phyloP scores from a whole-genome alignment of 805 yeast species.

The Suhomyces emberorum region DNA sequence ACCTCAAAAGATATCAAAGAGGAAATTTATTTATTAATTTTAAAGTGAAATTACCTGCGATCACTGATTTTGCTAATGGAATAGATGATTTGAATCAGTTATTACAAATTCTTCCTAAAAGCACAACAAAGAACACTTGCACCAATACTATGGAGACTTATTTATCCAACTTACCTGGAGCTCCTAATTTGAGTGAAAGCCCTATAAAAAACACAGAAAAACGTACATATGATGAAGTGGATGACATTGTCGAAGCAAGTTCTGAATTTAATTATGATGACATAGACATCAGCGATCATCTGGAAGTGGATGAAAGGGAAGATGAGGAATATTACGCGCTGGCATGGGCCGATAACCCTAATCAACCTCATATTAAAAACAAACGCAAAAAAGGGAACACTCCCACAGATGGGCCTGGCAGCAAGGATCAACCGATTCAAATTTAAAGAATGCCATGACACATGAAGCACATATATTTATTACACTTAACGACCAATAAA shows the following conservation, averaged over 20 bases:
- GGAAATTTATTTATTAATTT: slow-evolving; percentile 41
- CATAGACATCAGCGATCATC: slow-evolving; percentile 16
- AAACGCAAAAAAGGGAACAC: slow-evolving; percentile 8
- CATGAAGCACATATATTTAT: too few relatives aligned
- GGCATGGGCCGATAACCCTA: slow-evolving; percentile 13
- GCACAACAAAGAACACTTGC: slow-evolving; percentile 20
- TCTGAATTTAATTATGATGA: slow-evolving; percentile 17
- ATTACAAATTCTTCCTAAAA: slow-evolving; percentile 19
- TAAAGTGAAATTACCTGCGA: slow-evolving; percentile 32
- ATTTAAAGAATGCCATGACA: too few relatives aligned
- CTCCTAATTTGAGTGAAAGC: neutral
- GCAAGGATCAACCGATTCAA: neutral
- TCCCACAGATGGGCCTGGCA: neutral
- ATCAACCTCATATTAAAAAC: neutral
- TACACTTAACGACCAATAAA: too few relatives aligned
- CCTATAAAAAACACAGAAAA: neutral
- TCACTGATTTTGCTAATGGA: slow-evolving; percentile 24
- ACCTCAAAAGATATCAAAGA: slow-evolving; percentile 18
- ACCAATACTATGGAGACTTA: slow-evolving; percentile 6
- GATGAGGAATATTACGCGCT: slow-evolving; percentile 17
- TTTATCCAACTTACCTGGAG: slow-evolving; percentile 3
- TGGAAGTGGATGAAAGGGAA: slow-evolving; percentile 15
- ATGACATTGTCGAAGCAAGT: neutral
- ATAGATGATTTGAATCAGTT: slow-evolving; percentile 19
- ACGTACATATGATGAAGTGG: neutral